Percentiles rank a stretch among this genome's conserved stretches.
Conservation (phyloP, 2,329 filamentous ascomycete species). For the Aspergillus niger region DNA sequence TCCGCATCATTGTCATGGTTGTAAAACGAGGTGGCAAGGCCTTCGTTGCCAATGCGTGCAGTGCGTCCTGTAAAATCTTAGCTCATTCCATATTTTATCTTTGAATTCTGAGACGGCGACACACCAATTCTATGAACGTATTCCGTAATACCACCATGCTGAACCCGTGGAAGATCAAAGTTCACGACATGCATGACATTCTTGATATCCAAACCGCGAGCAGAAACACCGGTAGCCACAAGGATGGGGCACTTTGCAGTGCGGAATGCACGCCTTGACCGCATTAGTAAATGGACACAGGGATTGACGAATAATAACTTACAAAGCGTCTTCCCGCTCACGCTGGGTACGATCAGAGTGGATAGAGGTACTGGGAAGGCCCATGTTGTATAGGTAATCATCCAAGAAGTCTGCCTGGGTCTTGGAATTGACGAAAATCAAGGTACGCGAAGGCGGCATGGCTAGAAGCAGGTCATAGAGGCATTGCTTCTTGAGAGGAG, state of each 20-base stretch:
- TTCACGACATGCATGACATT: conserved; percentile 93
- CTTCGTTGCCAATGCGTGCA: conserved; percentile 85
- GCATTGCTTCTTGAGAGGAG: conserved; percentile 66
- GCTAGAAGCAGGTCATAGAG: conserved; percentile 72
- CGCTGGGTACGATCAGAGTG: conserved; percentile 83
- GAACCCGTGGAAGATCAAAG: conserved; percentile 75
- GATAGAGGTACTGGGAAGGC: conserved; percentile 82
- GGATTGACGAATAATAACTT: conserved; percentile 34
- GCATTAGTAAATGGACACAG: conserved; percentile 1
- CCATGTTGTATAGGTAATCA: conserved; percentile 79
- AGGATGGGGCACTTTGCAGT: conserved; percentile 74
- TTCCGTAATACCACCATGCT: conserved; percentile 86
- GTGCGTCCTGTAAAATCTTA: conserved; percentile 68
- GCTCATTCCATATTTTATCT: background rate
- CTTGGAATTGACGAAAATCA: conserved; percentile 89
- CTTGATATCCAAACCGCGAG: conserved; percentile 84
- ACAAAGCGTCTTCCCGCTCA: conserved; percentile 89
- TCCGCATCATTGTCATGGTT: conserved; percentile 74
- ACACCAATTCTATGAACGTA: conserved; percentile 93
- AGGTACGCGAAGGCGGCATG: conserved; percentile 71
- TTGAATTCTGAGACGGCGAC: conserved; percentile 24
- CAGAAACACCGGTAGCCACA: conserved; percentile 81
- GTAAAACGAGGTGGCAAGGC: conserved; percentile 87
- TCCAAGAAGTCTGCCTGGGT: conserved; percentile 78
- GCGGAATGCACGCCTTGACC: conserved; percentile 71